Conservation (phyloP, 495 filamentous ascomycete genomes). For the Eremomyces bilateralis region DNA sequence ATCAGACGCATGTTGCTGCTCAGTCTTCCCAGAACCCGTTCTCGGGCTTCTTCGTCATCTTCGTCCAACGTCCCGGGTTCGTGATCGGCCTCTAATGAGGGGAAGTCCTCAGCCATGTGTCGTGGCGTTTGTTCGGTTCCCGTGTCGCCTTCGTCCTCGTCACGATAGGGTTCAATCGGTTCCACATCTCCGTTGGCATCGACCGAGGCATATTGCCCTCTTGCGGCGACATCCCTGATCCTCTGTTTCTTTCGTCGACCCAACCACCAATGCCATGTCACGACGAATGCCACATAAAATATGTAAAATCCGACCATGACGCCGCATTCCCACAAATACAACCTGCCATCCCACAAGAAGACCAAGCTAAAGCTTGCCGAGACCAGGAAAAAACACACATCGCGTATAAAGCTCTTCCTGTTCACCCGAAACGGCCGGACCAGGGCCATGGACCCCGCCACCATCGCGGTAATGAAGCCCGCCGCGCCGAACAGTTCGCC, state of each 20-base stretch:
- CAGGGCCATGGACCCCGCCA: conserved; percentile 94
- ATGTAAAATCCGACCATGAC: conserved; percentile 82
- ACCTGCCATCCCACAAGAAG: conserved; percentile 63
- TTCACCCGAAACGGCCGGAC: conserved; percentile 84
- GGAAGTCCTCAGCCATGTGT: conserved; percentile 41
- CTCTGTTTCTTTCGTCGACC: conserved; percentile 34
- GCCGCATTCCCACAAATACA: conserved; percentile 73
- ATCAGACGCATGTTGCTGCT: conserved; percentile 81
- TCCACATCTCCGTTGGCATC: conserved; percentile 47
- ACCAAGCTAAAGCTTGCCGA: conserved; percentile 75
- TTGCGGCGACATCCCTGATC: conserved; percentile 42
- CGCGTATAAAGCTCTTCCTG: conserved; percentile 69
- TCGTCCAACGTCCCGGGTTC: conserved; percentile 26
- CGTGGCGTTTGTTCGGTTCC: conserved; percentile 29
- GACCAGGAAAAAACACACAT: conserved; percentile 82
- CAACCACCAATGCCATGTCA: conserved; percentile 80
- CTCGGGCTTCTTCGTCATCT: conserved; percentile 47
- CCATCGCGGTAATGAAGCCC: conserved; percentile 88
- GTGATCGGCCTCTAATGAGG: conserved; percentile 38
- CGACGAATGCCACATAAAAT: conserved; percentile 77
- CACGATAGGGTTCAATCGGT: conserved; percentile 30
- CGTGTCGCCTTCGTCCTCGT: conserved; percentile 35
- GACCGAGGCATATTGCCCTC: conserved; percentile 53
- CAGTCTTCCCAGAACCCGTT: conserved; percentile 57
- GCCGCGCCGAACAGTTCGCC: conserved; percentile 93